Percentiles rank a stretch among this genome's conserved stretches.
Evolutionary conservation across 78 protist species (phyloP).

Genomic region (Blattamonas nauphoetae): DNA sequence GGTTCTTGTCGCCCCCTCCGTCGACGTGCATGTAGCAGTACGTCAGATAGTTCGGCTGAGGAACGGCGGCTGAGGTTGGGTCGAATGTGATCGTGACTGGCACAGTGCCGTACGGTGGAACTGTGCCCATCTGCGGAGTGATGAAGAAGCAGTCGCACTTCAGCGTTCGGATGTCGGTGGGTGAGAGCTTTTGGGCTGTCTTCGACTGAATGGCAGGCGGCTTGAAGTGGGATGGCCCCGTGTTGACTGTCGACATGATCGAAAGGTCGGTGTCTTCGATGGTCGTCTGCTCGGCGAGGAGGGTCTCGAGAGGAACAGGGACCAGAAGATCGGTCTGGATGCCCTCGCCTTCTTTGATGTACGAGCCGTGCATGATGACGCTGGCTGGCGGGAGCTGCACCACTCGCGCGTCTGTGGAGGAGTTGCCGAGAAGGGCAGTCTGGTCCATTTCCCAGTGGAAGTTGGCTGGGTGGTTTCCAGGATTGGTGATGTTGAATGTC

Average conservation of each 20-base stretch:
- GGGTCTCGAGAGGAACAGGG: neutral
- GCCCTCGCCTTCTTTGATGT: neutral
- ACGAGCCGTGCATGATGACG: neutral
- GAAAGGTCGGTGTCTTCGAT: neutral
- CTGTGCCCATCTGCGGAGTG: neutral
- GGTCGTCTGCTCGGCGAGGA: neutral
- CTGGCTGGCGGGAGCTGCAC: too few species aligned
- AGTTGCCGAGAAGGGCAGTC: too few species aligned
- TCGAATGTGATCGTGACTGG: neutral
- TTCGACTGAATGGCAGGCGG: neutral
- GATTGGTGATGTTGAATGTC: neutral
- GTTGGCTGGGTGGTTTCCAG: slow-evolving; percentile 12
- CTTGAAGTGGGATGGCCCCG: neutral
- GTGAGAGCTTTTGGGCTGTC: neutral
- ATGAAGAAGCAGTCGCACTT: neutral
- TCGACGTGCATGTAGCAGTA: slow-evolving; percentile 10
- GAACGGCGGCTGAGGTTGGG: neutral
- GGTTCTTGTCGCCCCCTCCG: slow-evolving; percentile 14
- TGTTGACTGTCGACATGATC: neutral
- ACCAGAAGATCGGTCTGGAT: neutral
- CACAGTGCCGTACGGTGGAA: neutral
- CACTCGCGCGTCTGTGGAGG: too few species aligned
- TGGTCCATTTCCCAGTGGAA: slow-evolving; percentile 4
- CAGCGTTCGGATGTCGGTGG: neutral
- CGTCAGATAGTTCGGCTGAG: neutral